Evolutionary conservation across 2,329 filamentous ascomycete species (phyloP).

Genomic region (Colletotrichum kahawae): DNA sequence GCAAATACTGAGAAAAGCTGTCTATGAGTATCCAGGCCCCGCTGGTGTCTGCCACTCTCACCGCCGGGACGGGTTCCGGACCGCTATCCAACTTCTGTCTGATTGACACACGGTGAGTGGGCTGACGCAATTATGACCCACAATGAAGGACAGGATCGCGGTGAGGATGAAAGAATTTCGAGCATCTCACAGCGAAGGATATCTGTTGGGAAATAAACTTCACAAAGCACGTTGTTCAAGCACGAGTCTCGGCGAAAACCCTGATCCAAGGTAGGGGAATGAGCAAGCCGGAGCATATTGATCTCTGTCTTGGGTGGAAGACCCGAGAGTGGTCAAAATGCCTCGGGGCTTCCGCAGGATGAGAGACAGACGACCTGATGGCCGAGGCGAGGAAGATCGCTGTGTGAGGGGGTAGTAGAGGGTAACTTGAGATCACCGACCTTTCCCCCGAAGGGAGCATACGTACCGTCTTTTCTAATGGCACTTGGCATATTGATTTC

Average conservation of each 20-base stretch:
- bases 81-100: neutral
- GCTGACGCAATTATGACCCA: neutral
- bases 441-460: neutral
- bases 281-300: neutral
- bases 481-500: neutral
- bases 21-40: neutral
- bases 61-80: neutral
- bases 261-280: neutral
- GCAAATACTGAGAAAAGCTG: neutral
- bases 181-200: neutral
- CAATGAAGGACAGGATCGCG: neutral
- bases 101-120: neutral
- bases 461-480: neutral
- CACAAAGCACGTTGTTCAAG: neutral
- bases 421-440: neutral
- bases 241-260: neutral
- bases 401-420: neutral
- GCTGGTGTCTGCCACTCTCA: neutral
- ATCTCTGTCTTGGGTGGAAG: neutral
- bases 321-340: neutral
- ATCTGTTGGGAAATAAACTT: neutral
- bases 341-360: neutral
- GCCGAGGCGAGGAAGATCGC: neutral
- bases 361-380: neutral
- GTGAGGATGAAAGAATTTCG: neutral